Evolutionary conservation across 805 yeast genomes (phyloP).

Genomic region (Nadsonia fulvescens): DNA sequence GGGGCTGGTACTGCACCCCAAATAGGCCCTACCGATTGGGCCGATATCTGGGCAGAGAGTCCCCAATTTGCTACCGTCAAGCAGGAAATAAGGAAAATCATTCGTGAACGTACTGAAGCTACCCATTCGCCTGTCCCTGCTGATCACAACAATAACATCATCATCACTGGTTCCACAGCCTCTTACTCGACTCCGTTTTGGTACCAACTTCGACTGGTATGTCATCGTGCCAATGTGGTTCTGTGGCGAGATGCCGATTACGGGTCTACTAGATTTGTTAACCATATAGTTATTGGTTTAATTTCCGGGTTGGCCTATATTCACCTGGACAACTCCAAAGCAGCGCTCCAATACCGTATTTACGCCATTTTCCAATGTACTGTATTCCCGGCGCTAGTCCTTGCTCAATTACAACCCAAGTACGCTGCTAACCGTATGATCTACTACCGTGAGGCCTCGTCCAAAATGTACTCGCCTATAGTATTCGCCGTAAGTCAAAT

Average conservation of each 20-base stretch:
- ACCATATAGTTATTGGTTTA: too few relatives aligned
- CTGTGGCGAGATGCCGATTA: slow-evolving; percentile 48
- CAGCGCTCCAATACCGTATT: slow-evolving; percentile 69
- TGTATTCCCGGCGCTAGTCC: slow-evolving; percentile 33
- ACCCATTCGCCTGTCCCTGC: slow-evolving; percentile 19
- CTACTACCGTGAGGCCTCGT: slow-evolving; percentile 59
- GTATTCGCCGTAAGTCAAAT: slow-evolving; percentile 46
- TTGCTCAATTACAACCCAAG: slow-evolving; percentile 46
- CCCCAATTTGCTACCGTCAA: too few relatives aligned
- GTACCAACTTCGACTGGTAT: slow-evolving; percentile 27
- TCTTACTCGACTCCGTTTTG: slow-evolving; percentile 27
- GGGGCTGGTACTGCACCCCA: slow-evolving; percentile 23
- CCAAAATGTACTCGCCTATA: slow-evolving; percentile 52
- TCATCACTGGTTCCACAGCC: slow-evolving; percentile 24
- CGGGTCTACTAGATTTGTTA: slow-evolving; percentile 36
- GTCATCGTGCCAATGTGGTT: slow-evolving; percentile 37
- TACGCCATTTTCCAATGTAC: slow-evolving; percentile 54
- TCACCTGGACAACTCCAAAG: too few relatives aligned
- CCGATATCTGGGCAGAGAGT: slow-evolving; percentile 65
- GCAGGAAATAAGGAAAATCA: too few relatives aligned
- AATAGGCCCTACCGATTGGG: slow-evolving; percentile 17
- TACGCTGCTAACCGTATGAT: slow-evolving; percentile 41
- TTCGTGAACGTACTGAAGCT: slow-evolving; percentile 37
- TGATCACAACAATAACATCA: slow-evolving; percentile 21
- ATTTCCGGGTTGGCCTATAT: slow-evolving; percentile 48